Evolutionary conservation across 208 protist genomes (phyloP).

Genomic region (Trypanosoma grayi): DNA sequence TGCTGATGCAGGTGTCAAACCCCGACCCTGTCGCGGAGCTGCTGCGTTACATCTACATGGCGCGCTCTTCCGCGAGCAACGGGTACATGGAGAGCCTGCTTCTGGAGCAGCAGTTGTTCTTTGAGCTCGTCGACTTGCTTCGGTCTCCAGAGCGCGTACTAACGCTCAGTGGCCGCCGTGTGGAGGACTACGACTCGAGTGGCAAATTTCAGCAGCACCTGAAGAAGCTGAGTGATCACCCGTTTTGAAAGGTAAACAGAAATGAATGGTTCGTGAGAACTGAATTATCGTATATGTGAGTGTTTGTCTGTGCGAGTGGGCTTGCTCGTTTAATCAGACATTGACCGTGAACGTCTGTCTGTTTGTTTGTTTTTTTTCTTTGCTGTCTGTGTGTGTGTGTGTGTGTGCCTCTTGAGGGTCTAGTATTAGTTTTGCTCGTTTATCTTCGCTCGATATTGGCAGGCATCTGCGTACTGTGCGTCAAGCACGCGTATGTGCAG

Average conservation of each 20-base stretch:
- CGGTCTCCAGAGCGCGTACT: constrained; percentile 46
- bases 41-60: constrained; percentile 54
- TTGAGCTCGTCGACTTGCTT: constrained; percentile 68
- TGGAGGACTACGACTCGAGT: constrained; percentile 39
- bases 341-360: neutral
- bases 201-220: constrained; percentile 27
- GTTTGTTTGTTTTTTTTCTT: neutral
- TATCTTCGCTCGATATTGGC: too few relatives aligned
- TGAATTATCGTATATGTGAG: constrained; percentile 6
- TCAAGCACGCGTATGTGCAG: too few relatives aligned
- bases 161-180: constrained; percentile 41
- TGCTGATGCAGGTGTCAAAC: constrained; percentile 52
- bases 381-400: constrained; percentile 10
- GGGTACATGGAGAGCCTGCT: constrained; percentile 37
- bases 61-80: constrained; percentile 42
- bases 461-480: too few relatives aligned
- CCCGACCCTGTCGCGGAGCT: constrained; percentile 51
- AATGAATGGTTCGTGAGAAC: neutral
- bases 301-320: too few relatives aligned
- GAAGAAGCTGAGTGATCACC: constrained; percentile 26
- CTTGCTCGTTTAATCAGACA: too few relatives aligned
- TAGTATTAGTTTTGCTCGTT: too few relatives aligned
- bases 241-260: constrained; percentile 24
- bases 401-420: neutral
- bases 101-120: constrained; percentile 73